phyloP scores from a whole-genome alignment of 1,284 basidiomycete species.

The Cystobasidium slooffiae region DNA sequence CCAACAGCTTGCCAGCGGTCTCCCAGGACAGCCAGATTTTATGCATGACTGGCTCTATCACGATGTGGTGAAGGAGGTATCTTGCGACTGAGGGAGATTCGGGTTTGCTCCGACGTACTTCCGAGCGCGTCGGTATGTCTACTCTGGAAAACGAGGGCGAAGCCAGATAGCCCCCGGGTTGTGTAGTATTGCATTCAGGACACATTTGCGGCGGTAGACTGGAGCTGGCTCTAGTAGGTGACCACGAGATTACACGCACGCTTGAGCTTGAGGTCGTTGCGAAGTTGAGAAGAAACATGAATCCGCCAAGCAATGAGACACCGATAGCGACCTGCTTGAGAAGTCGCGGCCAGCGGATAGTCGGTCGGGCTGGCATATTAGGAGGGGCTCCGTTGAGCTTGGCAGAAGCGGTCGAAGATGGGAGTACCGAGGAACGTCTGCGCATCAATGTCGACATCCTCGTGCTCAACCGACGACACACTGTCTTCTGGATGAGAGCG shows the following conservation, averaged over 20 bases:
- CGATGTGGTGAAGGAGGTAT: conserved; percentile 31
- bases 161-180: not conserved
- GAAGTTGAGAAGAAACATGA: not conserved
- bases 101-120: not conserved
- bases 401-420: not conserved
- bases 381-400: not conserved
- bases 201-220: not conserved
- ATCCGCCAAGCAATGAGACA: not conserved
- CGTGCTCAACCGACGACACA: no score
- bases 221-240: not conserved
- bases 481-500: no score
- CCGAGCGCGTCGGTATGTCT: not conserved
- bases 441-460: not conserved
- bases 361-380: not conserved
- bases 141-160: not conserved
- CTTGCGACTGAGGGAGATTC: not conserved
- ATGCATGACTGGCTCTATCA: conserved; percentile 9
- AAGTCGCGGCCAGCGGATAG: not conserved
- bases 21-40: conserved; percentile 8
- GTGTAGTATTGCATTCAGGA: conserved; percentile 7
- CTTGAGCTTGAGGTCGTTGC: not conserved
- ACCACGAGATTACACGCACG: not conserved
- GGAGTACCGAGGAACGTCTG: conserved; percentile 13
- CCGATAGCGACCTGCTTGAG: not conserved
- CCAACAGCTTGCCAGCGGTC: conserved; percentile 1